Percentiles rank a stretch among this genome's conserved stretches.
These are phyloP conservation scores for Boletus tylopilopsis DNA, from an alignment of 768 basidiomycete genomes.

Conservation along the genomic window DNA sequence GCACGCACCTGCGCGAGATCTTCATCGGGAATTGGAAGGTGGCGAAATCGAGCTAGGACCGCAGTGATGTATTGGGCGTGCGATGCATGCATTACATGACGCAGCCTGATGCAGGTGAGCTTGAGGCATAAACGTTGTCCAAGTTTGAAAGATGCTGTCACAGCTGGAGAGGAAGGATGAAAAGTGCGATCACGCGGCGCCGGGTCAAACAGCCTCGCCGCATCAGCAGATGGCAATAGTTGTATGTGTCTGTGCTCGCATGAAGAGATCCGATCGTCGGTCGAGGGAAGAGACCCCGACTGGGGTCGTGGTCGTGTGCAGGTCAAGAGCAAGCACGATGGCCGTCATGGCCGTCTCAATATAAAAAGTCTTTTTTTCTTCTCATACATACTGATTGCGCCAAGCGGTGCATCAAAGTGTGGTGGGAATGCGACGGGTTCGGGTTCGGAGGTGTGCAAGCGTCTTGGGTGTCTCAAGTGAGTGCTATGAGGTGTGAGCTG, in stretches of 20 bases:
- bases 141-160: conserved; percentile 22
- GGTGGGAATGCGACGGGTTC: conserved; percentile 13
- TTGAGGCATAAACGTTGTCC: conserved; percentile 27
- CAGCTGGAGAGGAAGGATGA: not conserved
- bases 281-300: no score
- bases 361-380: conserved; percentile 4
- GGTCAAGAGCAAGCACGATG: no score
- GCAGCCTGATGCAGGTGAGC: conserved; percentile 10
- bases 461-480: conserved; percentile 9
- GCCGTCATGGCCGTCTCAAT: no score
- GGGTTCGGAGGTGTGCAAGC: conserved; percentile 9
- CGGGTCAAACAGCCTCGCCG: not conserved
- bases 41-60: conserved; percentile 10
- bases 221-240: conserved; percentile 1
- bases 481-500: conserved; percentile 9
- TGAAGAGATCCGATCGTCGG: not conserved
- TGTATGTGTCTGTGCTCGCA: not conserved
- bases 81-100: conserved; percentile 12
- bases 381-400: conserved; percentile 18
- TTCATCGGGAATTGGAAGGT: conserved; percentile 25
- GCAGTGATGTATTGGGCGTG: conserved; percentile 24
- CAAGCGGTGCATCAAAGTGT: conserved; percentile 9
- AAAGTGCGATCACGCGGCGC: conserved; percentile 4
- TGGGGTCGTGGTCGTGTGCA: no score
- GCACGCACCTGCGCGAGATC: conserved; percentile 18